Percentiles rank a stretch among this genome's conserved stretches.
Conservation (phyloP, 2,329 filamentous ascomycete genomes). For the Oidium heveae region DNA sequence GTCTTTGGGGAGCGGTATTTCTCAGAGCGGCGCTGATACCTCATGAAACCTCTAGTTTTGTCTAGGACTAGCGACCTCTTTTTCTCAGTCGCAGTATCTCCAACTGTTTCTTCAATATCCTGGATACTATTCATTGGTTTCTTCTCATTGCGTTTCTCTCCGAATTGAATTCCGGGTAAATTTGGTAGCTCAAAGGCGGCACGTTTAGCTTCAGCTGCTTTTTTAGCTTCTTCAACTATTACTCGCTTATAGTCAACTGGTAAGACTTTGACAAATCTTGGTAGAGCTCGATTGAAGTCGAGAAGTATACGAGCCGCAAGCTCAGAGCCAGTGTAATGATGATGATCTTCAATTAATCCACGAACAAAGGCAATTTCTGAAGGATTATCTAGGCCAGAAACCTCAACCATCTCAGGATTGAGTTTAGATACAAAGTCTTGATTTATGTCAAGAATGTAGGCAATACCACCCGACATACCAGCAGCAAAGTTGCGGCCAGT, state of each 20-base stretch:
- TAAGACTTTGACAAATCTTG: slow-evolving; percentile 78
- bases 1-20: slow-evolving; percentile 75
- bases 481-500: slow-evolving; percentile 94
- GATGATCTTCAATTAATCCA: slow-evolving; percentile 82
- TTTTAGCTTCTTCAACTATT: slow-evolving; percentile 60
- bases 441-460: slow-evolving; percentile 76
- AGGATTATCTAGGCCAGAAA: slow-evolving; percentile 59
- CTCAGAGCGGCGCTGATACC: slow-evolving; percentile 76
- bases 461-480: slow-evolving; percentile 96
- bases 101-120: slow-evolving; percentile 82
- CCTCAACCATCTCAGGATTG: slow-evolving; percentile 94
- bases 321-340: slow-evolving; percentile 94
- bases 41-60: slow-evolving; percentile 95
- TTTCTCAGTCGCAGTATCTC: slow-evolving; percentile 66
- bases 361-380: slow-evolving; percentile 75
- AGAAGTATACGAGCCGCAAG: slow-evolving; percentile 74
- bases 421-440: slow-evolving; percentile 80
- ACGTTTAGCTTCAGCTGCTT: slow-evolving; percentile 65
- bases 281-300: slow-evolving; percentile 82
- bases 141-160: slow-evolving; percentile 35
- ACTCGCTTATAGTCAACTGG: slow-evolving; percentile 94
- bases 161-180: slow-evolving; percentile 38
- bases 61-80: slow-evolving; percentile 80
- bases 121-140: slow-evolving; percentile 36
- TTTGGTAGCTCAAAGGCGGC: slow-evolving; percentile 59